Conservation (phyloP, 495 filamentous ascomycete genomes). For the Rostrohypoxylon terebratum region DNA sequence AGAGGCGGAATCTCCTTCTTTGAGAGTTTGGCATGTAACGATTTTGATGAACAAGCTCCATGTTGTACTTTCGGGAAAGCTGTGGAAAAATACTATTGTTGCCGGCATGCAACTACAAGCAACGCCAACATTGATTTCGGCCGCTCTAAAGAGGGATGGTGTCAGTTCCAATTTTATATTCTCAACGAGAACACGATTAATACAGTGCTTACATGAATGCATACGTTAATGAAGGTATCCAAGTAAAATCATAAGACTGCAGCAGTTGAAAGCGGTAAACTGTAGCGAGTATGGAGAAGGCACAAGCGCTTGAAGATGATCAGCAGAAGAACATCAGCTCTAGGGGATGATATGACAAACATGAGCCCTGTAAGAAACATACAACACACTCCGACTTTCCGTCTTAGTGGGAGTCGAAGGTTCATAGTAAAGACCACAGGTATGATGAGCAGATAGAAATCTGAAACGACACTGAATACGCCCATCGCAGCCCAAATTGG, state of each 20-base stretch:
- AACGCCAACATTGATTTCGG: constrained; percentile 8
- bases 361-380: constrained; percentile 1
- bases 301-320: background rate
- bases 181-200: background rate
- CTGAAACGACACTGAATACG: background rate
- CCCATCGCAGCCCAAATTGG: background rate
- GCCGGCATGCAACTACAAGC: constrained; percentile 13
- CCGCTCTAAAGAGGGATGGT: background rate
- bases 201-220: constrained; percentile 4
- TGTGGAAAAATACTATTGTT: background rate
- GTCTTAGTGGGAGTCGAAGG: background rate
- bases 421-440: constrained; percentile 1
- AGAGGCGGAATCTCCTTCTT: background rate
- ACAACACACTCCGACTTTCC: constrained; percentile 1
- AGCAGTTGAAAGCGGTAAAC: constrained; percentile 3
- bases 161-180: background rate
- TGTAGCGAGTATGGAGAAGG: background rate
- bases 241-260: background rate
- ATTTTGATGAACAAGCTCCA: background rate
- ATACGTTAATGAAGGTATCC: background rate
- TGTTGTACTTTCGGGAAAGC: background rate
- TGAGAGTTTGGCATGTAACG: background rate
- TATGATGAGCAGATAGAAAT: background rate
- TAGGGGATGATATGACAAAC: background rate
- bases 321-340: background rate